Conservation (phyloP, 495 filamentous ascomycete species). For the Massariosphaeria phaeospora region DNA sequence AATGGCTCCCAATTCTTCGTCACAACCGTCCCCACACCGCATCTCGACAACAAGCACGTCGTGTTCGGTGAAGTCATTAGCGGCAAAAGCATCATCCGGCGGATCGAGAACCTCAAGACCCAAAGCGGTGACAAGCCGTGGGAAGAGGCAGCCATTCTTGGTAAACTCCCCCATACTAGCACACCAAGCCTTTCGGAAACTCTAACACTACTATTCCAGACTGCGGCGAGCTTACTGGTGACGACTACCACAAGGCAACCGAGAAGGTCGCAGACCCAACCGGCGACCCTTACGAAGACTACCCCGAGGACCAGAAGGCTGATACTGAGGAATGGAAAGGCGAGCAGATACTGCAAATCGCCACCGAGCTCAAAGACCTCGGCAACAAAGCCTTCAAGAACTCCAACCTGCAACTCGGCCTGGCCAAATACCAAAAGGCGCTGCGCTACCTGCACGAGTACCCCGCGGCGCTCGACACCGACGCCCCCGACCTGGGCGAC, state of each 20-base stretch:
- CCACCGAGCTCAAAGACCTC: slow-evolving; percentile 81
- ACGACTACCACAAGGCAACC: slow-evolving; percentile 57
- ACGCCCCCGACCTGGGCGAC: slow-evolving; percentile 59
- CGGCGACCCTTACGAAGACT: slow-evolving; percentile 94
- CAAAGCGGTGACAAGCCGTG: slow-evolving; percentile 71
- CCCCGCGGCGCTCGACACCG: slow-evolving; percentile 60
- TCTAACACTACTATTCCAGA: slow-evolving; percentile 45
- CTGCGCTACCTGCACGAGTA: slow-evolving; percentile 91
- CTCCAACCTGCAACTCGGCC: slow-evolving; percentile 60
- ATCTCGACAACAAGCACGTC: slow-evolving; percentile 95
- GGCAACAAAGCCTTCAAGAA: slow-evolving; percentile 90
- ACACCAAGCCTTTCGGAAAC: not conserved
- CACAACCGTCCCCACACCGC: slow-evolving; percentile 87
- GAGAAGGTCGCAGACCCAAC: slow-evolving; percentile 67
- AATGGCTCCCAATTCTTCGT: slow-evolving; percentile 99
- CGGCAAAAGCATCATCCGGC: slow-evolving; percentile 84
- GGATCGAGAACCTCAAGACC: slow-evolving; percentile 83
- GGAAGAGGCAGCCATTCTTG: slow-evolving; percentile 63
- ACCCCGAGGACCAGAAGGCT: slow-evolving; percentile 70
- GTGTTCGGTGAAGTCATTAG: slow-evolving; percentile 94
- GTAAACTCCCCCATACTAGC: slow-evolving; percentile 32
- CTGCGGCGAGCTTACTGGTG: slow-evolving; percentile 77
- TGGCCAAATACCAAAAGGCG: slow-evolving; percentile 98
- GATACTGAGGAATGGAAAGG: slow-evolving; percentile 53
- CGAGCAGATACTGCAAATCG: slow-evolving; percentile 67